Base-by-base conservation (phyloP, 805 yeast genomes). In the Wickerhamiella siamensis region DNA sequence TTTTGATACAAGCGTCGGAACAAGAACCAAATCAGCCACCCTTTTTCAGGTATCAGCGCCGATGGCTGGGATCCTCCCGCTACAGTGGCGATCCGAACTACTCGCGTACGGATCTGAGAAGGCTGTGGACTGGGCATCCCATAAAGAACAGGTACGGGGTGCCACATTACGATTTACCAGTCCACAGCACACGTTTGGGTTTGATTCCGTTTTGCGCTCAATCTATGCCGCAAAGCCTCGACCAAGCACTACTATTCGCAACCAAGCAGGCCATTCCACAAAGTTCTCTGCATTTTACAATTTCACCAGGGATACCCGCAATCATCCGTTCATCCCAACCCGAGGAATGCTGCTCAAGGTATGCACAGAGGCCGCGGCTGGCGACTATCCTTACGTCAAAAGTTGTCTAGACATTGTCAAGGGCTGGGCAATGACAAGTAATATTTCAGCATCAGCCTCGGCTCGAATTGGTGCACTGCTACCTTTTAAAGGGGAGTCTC, bases 161-260 rank as follows among this genome's bases (percentile, higher is more conserved):
- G 33, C 62, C 4, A 58, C 65, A 4, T 51, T 59, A 15, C 63
- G 70, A 40, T 40, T 69, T 51, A 47, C 61, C 35, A 54, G 67
- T 9, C 60, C 67, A 8, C 45, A 53, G 9, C 60, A 59, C 41
- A 65, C 65, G 12, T 48, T 70, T 39, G 95, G 94, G 5, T 50
- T 80, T n/a, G 70, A 77, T 16, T 62, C 77, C 14, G 64, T 69
- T 2, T 72, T 72, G 54, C 67, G 91, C 48, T 68, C 74, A 4
- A 58, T 80, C 15, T 61, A 70, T 34, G 70, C 73, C 41, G 64
- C 66, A 22, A 66, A 54, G 24, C 44, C 42, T 12, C 43, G 64
- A 24, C 77, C 82, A 2, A 67, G 75, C 21, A 75, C 72, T 46
- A 65, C 71, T 17, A 57, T 76, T 18, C 72, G 84, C 39, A 63